phyloP scores from a whole-genome alignment of 768 basidiomycete genomes.

The Hemileccinum impolitum region DNA sequence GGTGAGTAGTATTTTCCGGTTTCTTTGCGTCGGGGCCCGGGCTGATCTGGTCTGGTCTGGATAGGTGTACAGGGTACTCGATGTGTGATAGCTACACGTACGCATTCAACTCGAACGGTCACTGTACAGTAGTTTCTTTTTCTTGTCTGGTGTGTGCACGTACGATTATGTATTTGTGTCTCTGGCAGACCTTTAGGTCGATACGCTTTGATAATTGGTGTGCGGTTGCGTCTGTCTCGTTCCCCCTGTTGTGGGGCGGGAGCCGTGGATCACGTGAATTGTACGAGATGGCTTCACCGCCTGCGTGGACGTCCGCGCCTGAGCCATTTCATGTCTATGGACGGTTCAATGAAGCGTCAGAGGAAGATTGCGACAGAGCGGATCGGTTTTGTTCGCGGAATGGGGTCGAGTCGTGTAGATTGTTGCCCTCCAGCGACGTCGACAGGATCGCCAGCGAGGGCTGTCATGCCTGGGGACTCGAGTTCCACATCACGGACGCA shows the following conservation, averaged over 20 bases:
- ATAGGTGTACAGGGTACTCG: conserved; percentile 41
- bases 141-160: neutral
- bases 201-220: neutral
- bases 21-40: neutral
- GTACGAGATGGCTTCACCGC: conserved; percentile 26
- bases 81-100: conserved; percentile 27
- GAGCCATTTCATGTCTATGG: conserved; percentile 49
- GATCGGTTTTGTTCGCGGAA: conserved; percentile 46
- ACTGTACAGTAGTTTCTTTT: neutral
- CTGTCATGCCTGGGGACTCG: conserved; percentile 53
- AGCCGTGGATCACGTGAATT: neutral
- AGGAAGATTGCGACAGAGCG: conserved; percentile 51
- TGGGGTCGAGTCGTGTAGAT: conserved; percentile 38
- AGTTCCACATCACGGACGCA: conserved; percentile 29
- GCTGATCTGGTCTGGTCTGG: conserved; percentile 9
- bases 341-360: conserved; percentile 52
- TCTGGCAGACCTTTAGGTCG: no score
- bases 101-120: neutral
- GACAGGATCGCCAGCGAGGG: conserved; percentile 49
- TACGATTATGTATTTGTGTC: neutral
- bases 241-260: conserved; percentile 42
- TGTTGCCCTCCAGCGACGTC: conserved; percentile 50
- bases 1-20: conserved; percentile 37
- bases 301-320: conserved; percentile 55
- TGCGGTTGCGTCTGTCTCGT: conserved; percentile 54